A percentile compares a stretch with the other conserved stretches of the same genome.
Conservation (phyloP, 192 early-diverging fungal species). For the Backusella parvicylindrica region DNA sequence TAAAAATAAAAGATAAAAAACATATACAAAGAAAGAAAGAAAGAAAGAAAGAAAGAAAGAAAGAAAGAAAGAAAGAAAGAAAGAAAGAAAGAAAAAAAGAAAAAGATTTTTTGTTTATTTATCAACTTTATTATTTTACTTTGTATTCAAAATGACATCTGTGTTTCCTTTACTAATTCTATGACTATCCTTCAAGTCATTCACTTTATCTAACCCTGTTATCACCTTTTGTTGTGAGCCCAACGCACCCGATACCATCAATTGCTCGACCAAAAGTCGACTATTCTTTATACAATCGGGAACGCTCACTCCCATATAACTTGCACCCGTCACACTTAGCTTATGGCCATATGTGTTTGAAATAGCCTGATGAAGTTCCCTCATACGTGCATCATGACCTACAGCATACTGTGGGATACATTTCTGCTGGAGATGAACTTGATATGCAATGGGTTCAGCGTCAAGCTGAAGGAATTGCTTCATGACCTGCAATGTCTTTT, state of each 20-base stretch:
- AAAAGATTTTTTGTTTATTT: no score
- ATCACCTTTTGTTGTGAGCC: constrained; percentile 17
- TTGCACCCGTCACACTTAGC: constrained; percentile 76
- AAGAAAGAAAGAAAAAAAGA: background rate
- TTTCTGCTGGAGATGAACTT: constrained; percentile 56
- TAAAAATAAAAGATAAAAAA: background rate
- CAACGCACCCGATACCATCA: constrained; percentile 46
- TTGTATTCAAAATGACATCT: constrained; percentile 9
- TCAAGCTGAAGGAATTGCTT: constrained; percentile 57
- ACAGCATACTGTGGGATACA: constrained; percentile 91
- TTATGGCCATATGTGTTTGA: constrained; percentile 43
- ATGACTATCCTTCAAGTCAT: constrained; percentile 10
- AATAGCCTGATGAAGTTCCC: constrained; percentile 58
- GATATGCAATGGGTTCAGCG: constrained; percentile 39
- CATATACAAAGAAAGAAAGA: background rate
- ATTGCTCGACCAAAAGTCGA: constrained; percentile 54
- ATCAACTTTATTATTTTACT: background rate
- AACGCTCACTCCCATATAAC: constrained; percentile 85
- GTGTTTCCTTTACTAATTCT: constrained; percentile 9
- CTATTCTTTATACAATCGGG: constrained; percentile 76
- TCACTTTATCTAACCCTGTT: constrained; percentile 25
- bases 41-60: background rate
- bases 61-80: background rate
- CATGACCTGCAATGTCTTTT: constrained; percentile 55
- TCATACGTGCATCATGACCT: constrained; percentile 72